Evolutionary conservation across 306 rosid genomes (phyloP).

Genomic region (Prunus mongolica): DNA sequence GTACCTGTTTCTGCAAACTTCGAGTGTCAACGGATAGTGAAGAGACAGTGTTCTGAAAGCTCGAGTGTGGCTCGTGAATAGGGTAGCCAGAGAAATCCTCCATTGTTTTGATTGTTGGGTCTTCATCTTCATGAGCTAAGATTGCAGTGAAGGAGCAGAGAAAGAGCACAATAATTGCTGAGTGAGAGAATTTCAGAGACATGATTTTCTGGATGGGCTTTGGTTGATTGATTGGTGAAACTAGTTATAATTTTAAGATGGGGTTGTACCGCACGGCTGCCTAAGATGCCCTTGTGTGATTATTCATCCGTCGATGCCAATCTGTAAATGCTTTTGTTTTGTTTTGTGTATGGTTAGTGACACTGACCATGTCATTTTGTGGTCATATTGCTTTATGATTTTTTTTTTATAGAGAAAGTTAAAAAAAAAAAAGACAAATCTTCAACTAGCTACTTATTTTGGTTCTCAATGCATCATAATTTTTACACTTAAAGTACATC

Average conservation of each 20-base stretch:
- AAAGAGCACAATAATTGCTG: slow-evolving; percentile 24
- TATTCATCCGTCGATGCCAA: background rate
- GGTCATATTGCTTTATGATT: no score
- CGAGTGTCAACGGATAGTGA: slow-evolving; percentile 61
- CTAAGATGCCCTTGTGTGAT: background rate
- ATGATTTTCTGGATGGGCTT: slow-evolving; percentile 16
- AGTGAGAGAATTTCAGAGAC: slow-evolving; percentile 23
- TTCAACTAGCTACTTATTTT: no score
- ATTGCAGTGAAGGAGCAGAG: slow-evolving; percentile 29
- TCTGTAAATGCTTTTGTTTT: background rate
- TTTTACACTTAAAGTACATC: no score
- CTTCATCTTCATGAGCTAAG: slow-evolving; percentile 42
- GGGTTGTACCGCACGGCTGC: background rate
- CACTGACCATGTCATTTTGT: background rate
- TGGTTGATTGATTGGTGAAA: background rate
- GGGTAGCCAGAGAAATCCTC: slow-evolving; percentile 85
- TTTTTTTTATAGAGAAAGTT: no score
- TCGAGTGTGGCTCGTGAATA: slow-evolving; percentile 51
- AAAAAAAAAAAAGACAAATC: no score
- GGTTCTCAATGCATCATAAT: no score
- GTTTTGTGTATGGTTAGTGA: background rate
- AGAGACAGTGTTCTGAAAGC: slow-evolving; percentile 26
- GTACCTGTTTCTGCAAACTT: slow-evolving; percentile 72
- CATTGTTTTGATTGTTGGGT: slow-evolving; percentile 73
- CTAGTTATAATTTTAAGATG: background rate